Base-by-base conservation (phyloP, 257 asterid genomes). In the Verbascum thapsus region DNA sequence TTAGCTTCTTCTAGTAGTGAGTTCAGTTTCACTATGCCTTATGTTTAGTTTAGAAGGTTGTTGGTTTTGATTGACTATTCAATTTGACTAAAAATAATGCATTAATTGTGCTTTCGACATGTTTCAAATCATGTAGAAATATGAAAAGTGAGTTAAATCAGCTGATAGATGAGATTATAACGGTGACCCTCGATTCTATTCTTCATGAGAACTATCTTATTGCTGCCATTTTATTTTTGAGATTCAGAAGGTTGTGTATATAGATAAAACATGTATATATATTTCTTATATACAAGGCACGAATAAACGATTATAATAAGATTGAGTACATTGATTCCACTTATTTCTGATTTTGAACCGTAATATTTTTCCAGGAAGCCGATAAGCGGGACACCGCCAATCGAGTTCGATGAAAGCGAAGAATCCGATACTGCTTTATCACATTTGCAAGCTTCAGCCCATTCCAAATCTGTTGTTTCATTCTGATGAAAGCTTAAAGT, bases 361-460 rank as follows among this genome's bases (percentile, higher is more conserved):
- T 55, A 17, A 39, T 53, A 39, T 53, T 68, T 48, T 30, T 65
- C 68, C 83, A 85, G 94, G 81, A 83, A 73, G 50, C 64, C 67
- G 7, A 8, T 59, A 16, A 71, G 61, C 59, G 71, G 72, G 45
- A 58, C 77, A 16, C 57, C 76, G 16, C 68, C 72, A 37, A 63
- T 72, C 49, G 72, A 74, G 52, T 76, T 78, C 52, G 56, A 67
- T 9, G 86, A 81, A 51, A 72, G 64, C 1, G 94, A 81, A 48
- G 94, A 83, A 59, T 74, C 83, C 0, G 90, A 80, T 57, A 79
- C 86, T 59, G 94, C 88, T 43, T 18, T 77, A 32, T 78, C 90
- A 32, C 83, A 66, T 71, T 53, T 83, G 61, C 81, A 71, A 66
- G 59, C 85, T 57, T 61, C 83, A 26, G 42, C 72, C 53, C 70